These are phyloP conservation scores for Chlamydomonas sp. DNA, from an alignment of 139 green algal species.

Conservation along the genomic window DNA sequence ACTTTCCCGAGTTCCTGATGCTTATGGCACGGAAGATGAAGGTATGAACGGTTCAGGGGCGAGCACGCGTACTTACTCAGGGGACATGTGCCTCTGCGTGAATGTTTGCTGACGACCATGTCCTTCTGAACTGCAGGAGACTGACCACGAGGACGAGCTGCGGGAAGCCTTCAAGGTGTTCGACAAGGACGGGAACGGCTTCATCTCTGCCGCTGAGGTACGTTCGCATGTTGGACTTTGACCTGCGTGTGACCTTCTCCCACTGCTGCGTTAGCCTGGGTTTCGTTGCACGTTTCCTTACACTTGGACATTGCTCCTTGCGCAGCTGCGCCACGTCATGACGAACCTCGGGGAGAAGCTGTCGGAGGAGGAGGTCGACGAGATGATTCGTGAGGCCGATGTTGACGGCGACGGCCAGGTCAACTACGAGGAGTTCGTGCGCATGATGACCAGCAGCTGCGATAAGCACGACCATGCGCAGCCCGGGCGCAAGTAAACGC, in stretches of 20 bases:
- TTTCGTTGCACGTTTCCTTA: neutral
- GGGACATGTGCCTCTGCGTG: neutral
- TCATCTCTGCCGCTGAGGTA: slow-evolving; percentile 97
- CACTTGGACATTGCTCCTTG: neutral
- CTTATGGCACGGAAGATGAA: slow-evolving; percentile 99
- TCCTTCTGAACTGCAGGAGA: slow-evolving; percentile 66
- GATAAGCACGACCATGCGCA: neutral
- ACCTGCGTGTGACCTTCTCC: too few species aligned
- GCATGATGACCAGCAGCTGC: slow-evolving; percentile 20
- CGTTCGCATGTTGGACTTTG: neutral
- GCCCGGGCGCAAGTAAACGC: neutral
- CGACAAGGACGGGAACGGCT: slow-evolving; percentile 99
- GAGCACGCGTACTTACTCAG: neutral
- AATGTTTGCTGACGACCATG: neutral
- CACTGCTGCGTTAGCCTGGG: neutral
- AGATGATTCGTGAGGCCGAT: slow-evolving; percentile 97
- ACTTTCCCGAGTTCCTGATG: slow-evolving; percentile 99
- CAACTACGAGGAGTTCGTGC: slow-evolving; percentile 39
- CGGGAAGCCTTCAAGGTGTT: slow-evolving; percentile 99
- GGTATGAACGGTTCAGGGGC: slow-evolving; percentile 52
- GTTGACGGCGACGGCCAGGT: slow-evolving; percentile 88
- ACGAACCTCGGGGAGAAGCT: slow-evolving; percentile 98
- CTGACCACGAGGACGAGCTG: slow-evolving; percentile 98
- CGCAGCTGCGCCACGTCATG: slow-evolving; percentile 97
- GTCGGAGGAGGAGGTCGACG: slow-evolving; percentile 98